Percentiles rank a stretch among this genome's conserved stretches.
These are phyloP conservation scores for Clitopilus hobsonii DNA, from an alignment of 768 basidiomycete species.

Conservation along the genomic window DNA sequence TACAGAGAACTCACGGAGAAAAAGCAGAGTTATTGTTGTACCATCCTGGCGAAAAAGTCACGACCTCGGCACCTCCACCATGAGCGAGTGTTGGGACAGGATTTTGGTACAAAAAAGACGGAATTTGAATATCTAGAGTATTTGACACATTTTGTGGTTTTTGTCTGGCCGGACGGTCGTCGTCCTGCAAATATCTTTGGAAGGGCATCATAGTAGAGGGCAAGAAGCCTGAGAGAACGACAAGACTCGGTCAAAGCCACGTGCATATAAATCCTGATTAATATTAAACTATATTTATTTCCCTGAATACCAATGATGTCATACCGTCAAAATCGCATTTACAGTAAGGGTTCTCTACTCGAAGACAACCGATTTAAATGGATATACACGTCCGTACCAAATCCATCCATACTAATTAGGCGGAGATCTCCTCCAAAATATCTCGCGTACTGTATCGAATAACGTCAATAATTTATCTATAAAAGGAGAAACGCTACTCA, in stretches of 20 bases:
- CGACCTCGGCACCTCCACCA: slow-evolving; percentile 71
- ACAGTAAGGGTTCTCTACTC: slow-evolving; percentile 74
- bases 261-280: slow-evolving; percentile 1
- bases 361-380: slow-evolving; percentile 84
- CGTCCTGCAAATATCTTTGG: slow-evolving; percentile 31
- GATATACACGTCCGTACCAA: slow-evolving; percentile 91
- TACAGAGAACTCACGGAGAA: neutral
- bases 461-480: slow-evolving; percentile 1
- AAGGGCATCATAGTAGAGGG: slow-evolving; percentile 30
- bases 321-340: slow-evolving; percentile 7
- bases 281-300: neutral
- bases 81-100: slow-evolving; percentile 58
- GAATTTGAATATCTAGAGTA: slow-evolving; percentile 33
- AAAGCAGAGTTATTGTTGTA: slow-evolving; percentile 29
- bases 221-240: neutral
- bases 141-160: neutral
- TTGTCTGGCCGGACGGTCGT: neutral
- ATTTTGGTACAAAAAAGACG: slow-evolving; percentile 51
- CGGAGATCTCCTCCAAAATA: slow-evolving; percentile 94
- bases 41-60: slow-evolving; percentile 52
- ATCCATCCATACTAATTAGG: slow-evolving; percentile 98
- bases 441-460: slow-evolving; percentile 68
- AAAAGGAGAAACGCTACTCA: slow-evolving; percentile 30
- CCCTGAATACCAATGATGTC: neutral
- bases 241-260: neutral